A percentile compares a stretch with the other conserved stretches of the same genome.
These are phyloP conservation scores for Nicotiana obtusifolia DNA, from an alignment of 257 asterid species.

Conservation along the genomic window DNA sequence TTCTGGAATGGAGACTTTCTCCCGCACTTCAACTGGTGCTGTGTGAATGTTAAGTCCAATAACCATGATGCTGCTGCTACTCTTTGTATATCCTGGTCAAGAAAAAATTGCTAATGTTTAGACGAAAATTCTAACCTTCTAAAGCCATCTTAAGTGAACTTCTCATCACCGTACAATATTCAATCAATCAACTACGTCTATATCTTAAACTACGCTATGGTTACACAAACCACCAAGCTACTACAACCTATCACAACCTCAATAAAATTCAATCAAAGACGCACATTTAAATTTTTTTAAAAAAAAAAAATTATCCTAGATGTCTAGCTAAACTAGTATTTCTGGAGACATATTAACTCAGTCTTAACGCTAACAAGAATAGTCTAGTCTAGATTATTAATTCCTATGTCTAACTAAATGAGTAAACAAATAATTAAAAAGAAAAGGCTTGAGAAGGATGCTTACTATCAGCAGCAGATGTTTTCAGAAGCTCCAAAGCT, in stretches of 20 bases:
- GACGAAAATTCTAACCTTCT: slow-evolving; percentile 1
- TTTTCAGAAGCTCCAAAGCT: slow-evolving; percentile 73
- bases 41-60: slow-evolving; percentile 76
- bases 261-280: too few species aligned
- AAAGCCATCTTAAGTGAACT: not conserved
- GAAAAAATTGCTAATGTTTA: slow-evolving; percentile 12
- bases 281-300: too few species aligned
- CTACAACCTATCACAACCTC: too few species aligned
- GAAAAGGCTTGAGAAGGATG: not conserved
- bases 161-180: not conserved
- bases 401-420: too few species aligned
- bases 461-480: slow-evolving; percentile 76
- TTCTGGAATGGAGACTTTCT: slow-evolving; percentile 88
- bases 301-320: too few species aligned
- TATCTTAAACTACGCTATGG: too few species aligned
- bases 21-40: slow-evolving; percentile 81
- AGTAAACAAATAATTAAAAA: too few species aligned
- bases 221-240: too few species aligned
- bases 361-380: too few species aligned
- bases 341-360: too few species aligned
- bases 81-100: slow-evolving; percentile 72
- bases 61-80: slow-evolving; percentile 66
- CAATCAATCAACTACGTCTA: not conserved
- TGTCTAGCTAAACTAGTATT: too few species aligned
- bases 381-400: too few species aligned